These are phyloP conservation scores for Hyphopichia pseudoburtonii DNA, from an alignment of 1,139 yeast species.

Conservation along the genomic window DNA sequence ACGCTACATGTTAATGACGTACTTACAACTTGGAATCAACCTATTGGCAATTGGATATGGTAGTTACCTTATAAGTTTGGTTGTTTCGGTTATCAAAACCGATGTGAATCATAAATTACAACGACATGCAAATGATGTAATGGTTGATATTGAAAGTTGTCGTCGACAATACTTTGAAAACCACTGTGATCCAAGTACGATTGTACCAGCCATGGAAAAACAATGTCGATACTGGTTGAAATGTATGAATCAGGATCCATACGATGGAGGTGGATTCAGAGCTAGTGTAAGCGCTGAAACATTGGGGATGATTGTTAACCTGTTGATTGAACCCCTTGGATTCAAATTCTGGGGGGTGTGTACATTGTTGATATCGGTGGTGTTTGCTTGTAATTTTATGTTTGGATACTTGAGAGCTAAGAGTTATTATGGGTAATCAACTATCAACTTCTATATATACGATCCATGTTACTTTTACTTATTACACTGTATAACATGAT, in stretches of 20 bases:
- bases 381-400: constrained; percentile 40
- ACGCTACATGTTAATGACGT: constrained; percentile 58
- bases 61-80: constrained; percentile 39
- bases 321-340: constrained; percentile 65
- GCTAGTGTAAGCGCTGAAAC: constrained; percentile 63
- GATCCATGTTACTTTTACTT: no score
- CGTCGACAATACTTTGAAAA: constrained; percentile 51
- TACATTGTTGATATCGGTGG: constrained; percentile 24
- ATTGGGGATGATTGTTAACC: constrained; percentile 60
- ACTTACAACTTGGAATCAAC: constrained; percentile 54
- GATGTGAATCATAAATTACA: constrained; percentile 54
- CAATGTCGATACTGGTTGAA: constrained; percentile 60
- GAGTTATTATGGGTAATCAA: constrained; percentile 43
- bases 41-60: constrained; percentile 42
- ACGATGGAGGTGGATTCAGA: constrained; percentile 35
- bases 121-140: constrained; percentile 34
- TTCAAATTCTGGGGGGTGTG: constrained; percentile 51
- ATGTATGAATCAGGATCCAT: constrained; percentile 61
- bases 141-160: constrained; percentile 50
- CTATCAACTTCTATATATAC: no score
- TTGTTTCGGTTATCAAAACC: constrained; percentile 45
- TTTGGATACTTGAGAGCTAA: constrained; percentile 50
- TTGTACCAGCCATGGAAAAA: constrained; percentile 60
- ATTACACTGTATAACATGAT: no score
- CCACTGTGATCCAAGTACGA: constrained; percentile 53